These are phyloP conservation scores for Sporothrix brunneoviolacea DNA, from an alignment of 2,329 filamentous ascomycete genomes.

Conservation along the genomic window DNA sequence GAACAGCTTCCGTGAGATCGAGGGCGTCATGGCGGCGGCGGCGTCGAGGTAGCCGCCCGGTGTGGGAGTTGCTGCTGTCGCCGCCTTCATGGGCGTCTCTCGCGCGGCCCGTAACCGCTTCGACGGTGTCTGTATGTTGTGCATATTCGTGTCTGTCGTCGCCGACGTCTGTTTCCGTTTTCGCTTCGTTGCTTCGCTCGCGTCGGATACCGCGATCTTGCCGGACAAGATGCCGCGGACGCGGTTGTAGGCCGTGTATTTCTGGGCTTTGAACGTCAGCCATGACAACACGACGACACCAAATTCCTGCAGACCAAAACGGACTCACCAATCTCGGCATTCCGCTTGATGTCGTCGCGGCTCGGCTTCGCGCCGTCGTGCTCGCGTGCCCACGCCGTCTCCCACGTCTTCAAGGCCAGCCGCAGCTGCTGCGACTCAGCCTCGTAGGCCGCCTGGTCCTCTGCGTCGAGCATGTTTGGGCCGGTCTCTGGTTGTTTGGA, in stretches of 20 bases:
- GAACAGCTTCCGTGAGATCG: slow-evolving; percentile 51
- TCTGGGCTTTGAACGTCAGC: slow-evolving; percentile 43
- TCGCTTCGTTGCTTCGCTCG: slow-evolving; percentile 19
- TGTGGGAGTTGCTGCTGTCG: neutral
- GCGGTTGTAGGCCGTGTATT: slow-evolving; percentile 72
- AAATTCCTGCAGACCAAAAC: too few species aligned
- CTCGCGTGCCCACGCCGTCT: slow-evolving; percentile 56
- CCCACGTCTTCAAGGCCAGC: slow-evolving; percentile 67
- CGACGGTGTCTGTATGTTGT: slow-evolving; percentile 39
- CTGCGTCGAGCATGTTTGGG: slow-evolving; percentile 39
- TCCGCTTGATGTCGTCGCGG: slow-evolving; percentile 69
- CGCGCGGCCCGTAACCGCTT: slow-evolving; percentile 6
- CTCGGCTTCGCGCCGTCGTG: slow-evolving; percentile 63
- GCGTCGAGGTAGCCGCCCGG: slow-evolving; percentile 22
- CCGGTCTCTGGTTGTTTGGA: neutral
- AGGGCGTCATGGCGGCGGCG: slow-evolving; percentile 40
- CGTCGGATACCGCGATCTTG: slow-evolving; percentile 36
- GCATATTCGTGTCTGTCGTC: slow-evolving; percentile 14
- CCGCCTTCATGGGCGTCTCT: neutral
- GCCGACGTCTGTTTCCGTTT: slow-evolving; percentile 33
- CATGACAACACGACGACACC: neutral
- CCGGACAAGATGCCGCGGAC: slow-evolving; percentile 53
- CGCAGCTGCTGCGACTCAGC: slow-evolving; percentile 49
- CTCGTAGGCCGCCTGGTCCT: slow-evolving; percentile 40
- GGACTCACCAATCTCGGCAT: slow-evolving; percentile 62